These are phyloP conservation scores for Coemansia sp. DNA, from an alignment of 192 early-diverging fungal genomes.

Conservation along the genomic window DNA sequence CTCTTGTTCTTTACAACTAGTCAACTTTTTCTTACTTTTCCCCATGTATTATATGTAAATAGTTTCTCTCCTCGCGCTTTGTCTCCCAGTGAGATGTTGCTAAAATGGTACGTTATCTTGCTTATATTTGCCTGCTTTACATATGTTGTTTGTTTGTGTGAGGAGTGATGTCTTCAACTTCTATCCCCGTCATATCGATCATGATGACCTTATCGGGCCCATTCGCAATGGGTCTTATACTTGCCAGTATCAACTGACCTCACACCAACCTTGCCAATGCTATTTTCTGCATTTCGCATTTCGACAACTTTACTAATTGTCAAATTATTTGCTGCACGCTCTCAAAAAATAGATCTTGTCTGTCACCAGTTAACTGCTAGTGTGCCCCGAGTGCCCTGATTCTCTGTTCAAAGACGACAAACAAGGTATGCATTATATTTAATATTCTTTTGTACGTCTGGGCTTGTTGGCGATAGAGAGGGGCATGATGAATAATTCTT, in stretches of 20 bases:
- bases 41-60: not conserved
- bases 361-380: not conserved
- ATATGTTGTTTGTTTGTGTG: not conserved
- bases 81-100: not conserved
- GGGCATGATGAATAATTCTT: conserved; percentile 31
- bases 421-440: conserved; percentile 3
- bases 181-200: conserved; percentile 49
- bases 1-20: not conserved
- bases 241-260: conserved; percentile 51
- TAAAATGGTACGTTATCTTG: not conserved
- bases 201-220: conserved; percentile 45
- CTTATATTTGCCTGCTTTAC: not conserved
- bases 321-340: not conserved
- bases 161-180: conserved; percentile 49
- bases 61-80: not conserved
- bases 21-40: not conserved
- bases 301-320: not conserved
- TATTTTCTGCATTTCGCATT: not conserved
- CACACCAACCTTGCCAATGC: conserved; percentile 7
- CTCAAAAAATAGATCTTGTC: not conserved
- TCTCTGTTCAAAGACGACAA: not conserved
- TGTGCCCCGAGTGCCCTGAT: not conserved
- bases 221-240: conserved; percentile 54
- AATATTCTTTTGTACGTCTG: not conserved
- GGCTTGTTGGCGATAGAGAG: not conserved